phyloP scores from a whole-genome alignment of 169 alveolate species.

The Eimeria brunetti region DNA sequence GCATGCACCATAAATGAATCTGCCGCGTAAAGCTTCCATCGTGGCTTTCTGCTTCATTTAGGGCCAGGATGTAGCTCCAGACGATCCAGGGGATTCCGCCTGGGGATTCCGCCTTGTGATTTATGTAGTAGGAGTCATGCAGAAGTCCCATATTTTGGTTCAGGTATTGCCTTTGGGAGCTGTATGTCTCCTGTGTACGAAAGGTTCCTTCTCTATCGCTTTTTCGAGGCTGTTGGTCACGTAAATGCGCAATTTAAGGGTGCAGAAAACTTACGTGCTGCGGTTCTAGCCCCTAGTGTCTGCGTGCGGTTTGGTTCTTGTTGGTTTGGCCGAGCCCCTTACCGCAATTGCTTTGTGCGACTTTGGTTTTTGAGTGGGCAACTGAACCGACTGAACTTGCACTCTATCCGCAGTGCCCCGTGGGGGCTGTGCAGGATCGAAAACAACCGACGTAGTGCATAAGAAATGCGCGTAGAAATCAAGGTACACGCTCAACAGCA shows the following conservation, averaged over 20 bases:
- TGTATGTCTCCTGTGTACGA: neutral
- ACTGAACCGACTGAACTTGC: too few relatives aligned
- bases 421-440: too few relatives aligned
- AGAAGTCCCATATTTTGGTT: neutral
- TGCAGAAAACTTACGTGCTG: neutral
- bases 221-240: neutral
- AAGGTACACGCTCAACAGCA: too few relatives aligned
- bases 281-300: neutral
- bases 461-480: too few relatives aligned
- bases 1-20: neutral
- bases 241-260: neutral
- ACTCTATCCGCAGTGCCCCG: too few relatives aligned
- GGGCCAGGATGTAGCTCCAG: neutral
- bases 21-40: neutral
- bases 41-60: neutral
- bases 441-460: too few relatives aligned
- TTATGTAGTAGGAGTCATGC: neutral
- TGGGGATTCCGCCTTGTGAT: neutral
- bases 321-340: too few relatives aligned
- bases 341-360: too few relatives aligned
- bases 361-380: too few relatives aligned
- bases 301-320: too few relatives aligned
- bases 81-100: neutral
- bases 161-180: neutral
- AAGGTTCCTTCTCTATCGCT: neutral